Evolutionary conservation across 2,329 filamentous ascomycete species (phyloP), one percentile per base, ranked within the genome.

Genomic region (Diplodia corticola): DNA sequence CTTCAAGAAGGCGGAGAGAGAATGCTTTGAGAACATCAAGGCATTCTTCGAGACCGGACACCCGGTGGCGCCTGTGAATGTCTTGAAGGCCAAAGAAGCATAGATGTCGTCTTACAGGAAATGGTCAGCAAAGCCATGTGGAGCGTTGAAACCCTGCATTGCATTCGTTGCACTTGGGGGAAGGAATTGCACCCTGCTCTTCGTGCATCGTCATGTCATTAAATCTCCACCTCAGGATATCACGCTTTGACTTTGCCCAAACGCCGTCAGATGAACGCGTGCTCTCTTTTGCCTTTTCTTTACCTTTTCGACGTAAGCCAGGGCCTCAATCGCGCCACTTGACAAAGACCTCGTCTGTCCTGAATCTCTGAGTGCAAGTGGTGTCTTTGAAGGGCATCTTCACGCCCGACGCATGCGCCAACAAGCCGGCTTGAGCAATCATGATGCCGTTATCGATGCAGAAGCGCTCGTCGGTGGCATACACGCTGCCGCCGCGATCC

Each of bases 401-500:
- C 74, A 92, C 93, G 1, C 94, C 94, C 17, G 88, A 93, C 77
- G 89, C 84, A 76, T 91, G 95, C 1, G 93, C 93, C 73, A 97
- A 77, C 72, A 99, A 79, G 2, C 95, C 95, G 1, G 95, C 95
- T 78, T 99, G 94, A 1, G 95, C 95, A 81, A 99, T 99, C 95
- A 99, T 99, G 75, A 99, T 98, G 57, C 95, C 95, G 73, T 99
- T 99, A 79, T 99, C 95, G 72, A 99, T 99, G 77, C 95, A 99
- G 77, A 97, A 99, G 53, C 95, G 85, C 82, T 99, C 95, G 76
- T 99, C 95, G 0, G 94, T 98, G 26, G 95, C 93, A 80, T 91
- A 97, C 3, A 98, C 92, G 73, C 88, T 93, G 4, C 95, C 95
- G 63, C 93, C 92, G 44, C 95, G 83, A 77, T 97, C 93, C 51